A percentile compares a stretch with the other conserved stretches of the same genome.
Conservation (phyloP, 2,329 filamentous ascomycete genomes). For the Cladosporium sp. region DNA sequence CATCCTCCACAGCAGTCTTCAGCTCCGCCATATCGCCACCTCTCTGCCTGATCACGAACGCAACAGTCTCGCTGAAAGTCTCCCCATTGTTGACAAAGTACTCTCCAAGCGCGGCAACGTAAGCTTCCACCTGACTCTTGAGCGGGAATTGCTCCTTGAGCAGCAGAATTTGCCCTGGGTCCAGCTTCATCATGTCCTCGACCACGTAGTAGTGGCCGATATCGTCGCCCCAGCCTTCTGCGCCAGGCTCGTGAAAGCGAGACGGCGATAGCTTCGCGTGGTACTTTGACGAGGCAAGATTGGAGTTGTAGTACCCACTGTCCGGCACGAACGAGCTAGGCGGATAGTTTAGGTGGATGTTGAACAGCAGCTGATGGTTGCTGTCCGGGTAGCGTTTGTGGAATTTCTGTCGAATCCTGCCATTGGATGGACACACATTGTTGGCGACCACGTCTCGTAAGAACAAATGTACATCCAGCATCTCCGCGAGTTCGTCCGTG, state of each 20-base stretch:
- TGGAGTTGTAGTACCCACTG: constrained; percentile 41
- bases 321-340: constrained; percentile 34
- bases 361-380: constrained; percentile 53
- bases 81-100: constrained; percentile 67
- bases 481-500: constrained; percentile 57
- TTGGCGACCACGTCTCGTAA: constrained; percentile 57
- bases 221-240: constrained; percentile 66
- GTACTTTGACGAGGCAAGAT: constrained; percentile 39
- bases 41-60: constrained; percentile 57
- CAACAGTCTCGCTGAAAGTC: constrained; percentile 61
- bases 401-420: constrained; percentile 59
- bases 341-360: constrained; percentile 40
- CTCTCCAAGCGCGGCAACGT: constrained; percentile 53
- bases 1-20: constrained; percentile 64
- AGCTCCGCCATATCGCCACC: constrained; percentile 57
- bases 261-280: constrained; percentile 50
- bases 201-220: constrained; percentile 64
- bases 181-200: constrained; percentile 64
- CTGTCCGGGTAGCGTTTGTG: constrained; percentile 56
- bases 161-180: constrained; percentile 60
- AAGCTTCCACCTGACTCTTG: constrained; percentile 59
- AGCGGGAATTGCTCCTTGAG: constrained; percentile 56
- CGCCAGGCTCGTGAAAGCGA: constrained; percentile 51
- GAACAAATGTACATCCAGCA: constrained; percentile 59
- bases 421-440: constrained; percentile 63